These are phyloP conservation scores for Rosa persica DNA, from an alignment of 306 rosid species.

Conservation along the genomic window DNA sequence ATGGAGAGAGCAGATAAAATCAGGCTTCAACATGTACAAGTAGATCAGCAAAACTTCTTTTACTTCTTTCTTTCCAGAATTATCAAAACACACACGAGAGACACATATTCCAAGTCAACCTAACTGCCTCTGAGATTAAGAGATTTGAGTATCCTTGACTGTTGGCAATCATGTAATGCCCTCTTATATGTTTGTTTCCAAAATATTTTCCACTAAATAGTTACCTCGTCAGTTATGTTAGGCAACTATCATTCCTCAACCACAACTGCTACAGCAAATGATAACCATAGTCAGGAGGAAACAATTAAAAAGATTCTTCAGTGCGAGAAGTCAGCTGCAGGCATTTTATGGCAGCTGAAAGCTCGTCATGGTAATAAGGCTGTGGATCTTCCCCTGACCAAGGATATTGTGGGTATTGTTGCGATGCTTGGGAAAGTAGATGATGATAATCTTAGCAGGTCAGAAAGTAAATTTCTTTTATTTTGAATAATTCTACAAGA, in stretches of 20 bases:
- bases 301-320: slow-evolving; percentile 51
- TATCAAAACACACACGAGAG: not conserved
- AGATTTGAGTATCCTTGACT: not conserved
- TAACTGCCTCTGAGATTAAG: not conserved
- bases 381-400: slow-evolving; percentile 40
- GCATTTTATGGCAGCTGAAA: slow-evolving; percentile 58
- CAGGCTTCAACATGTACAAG: not conserved
- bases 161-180: not conserved
- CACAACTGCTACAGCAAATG: slow-evolving; percentile 35
- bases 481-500: slow-evolving; percentile 8
- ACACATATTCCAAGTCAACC: not conserved
- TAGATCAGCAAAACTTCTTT: not conserved
- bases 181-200: slow-evolving; percentile 7
- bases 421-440: slow-evolving; percentile 66
- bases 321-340: slow-evolving; percentile 72
- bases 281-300: slow-evolving; percentile 51
- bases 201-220: slow-evolving; percentile 18
- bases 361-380: slow-evolving; percentile 50
- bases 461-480: slow-evolving; percentile 10
- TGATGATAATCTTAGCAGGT: slow-evolving; percentile 76
- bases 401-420: slow-evolving; percentile 80
- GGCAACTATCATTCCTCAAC: slow-evolving; percentile 53
- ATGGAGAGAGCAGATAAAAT: not conserved
- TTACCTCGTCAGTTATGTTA: slow-evolving; percentile 40
- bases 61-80: not conserved